Conservation (phyloP, 148 eudicot genomes). For the Vaccinium myrtillus region DNA sequence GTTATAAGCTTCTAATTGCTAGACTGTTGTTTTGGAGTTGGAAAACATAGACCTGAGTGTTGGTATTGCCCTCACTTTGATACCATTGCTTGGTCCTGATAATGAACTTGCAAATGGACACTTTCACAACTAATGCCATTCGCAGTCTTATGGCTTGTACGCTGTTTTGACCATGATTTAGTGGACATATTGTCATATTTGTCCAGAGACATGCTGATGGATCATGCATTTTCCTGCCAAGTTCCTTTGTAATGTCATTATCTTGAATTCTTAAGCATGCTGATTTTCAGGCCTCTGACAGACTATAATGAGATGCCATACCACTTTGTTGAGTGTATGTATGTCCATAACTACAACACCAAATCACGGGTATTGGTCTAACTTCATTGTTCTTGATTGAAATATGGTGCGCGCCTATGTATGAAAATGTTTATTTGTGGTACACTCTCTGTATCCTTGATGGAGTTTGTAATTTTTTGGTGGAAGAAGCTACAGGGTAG, state of each 20-base stretch:
- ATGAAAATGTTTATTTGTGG: not conserved
- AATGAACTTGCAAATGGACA: not conserved
- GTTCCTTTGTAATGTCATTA: not conserved
- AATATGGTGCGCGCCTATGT: not conserved
- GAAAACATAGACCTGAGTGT: not conserved
- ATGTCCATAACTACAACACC: constrained; percentile 59
- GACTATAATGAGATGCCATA: constrained; percentile 74
- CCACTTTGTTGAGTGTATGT: constrained; percentile 80
- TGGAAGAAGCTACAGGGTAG: constrained; percentile 39
- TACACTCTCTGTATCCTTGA: constrained; percentile 5
- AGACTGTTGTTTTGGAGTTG: not conserved
- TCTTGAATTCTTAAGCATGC: constrained; percentile 14
- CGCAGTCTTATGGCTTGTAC: not conserved
- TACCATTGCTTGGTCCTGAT: not conserved
- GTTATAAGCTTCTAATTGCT: not conserved
- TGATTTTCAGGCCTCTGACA: constrained; percentile 64
- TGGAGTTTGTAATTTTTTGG: constrained; percentile 9
- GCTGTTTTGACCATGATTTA: not conserved
- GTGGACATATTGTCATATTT: not conserved
- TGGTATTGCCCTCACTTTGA: not conserved
- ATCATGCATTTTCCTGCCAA: constrained; percentile 6
- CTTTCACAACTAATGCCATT: not conserved
- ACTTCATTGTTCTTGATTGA: not conserved
- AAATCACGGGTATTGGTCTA: constrained; percentile 49
- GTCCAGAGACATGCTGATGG: not conserved